These are phyloP conservation scores for Copromyces sp. DNA, from an alignment of 495 filamentous ascomycete genomes.

Conservation along the genomic window DNA sequence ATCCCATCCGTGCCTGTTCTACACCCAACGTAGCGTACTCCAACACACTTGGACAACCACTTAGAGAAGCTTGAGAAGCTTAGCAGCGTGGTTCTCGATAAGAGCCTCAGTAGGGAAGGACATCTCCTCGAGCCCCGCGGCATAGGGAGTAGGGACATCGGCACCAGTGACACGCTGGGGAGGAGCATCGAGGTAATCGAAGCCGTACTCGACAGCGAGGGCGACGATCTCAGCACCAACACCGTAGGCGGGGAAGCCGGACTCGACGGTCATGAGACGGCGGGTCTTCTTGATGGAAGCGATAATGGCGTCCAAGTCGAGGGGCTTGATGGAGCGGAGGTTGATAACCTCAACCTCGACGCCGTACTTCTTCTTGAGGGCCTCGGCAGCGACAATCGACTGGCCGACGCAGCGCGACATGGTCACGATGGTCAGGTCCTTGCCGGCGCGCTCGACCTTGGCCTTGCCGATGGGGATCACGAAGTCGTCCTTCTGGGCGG, in stretches of 20 bases:
- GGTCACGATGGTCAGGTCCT: conserved; percentile 90
- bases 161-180: conserved; percentile 90
- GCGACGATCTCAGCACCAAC: conserved; percentile 88
- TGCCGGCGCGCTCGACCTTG: conserved; percentile 93
- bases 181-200: conserved; percentile 91
- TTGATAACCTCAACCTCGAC: conserved; percentile 96
- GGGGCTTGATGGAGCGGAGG: conserved; percentile 89
- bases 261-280: conserved; percentile 84
- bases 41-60: neutral
- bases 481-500: conserved; percentile 89
- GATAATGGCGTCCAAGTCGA: conserved; percentile 89
- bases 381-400: conserved; percentile 76
- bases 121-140: conserved; percentile 79
- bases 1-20: neutral
- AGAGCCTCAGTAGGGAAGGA: conserved; percentile 78
- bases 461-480: conserved; percentile 95
- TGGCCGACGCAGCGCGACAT: conserved; percentile 93
- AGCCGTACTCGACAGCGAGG: conserved; percentile 91
- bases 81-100: conserved; percentile 73
- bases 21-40: neutral
- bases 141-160: conserved; percentile 93
- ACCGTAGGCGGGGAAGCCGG: conserved; percentile 90
- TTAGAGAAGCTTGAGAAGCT: conserved; percentile 65
- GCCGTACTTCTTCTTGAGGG: conserved; percentile 90
- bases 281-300: conserved; percentile 98